Evolutionary conservation across 176 grass and related monocot species (phyloP).

Genomic region (Musa troglodytarum): DNA sequence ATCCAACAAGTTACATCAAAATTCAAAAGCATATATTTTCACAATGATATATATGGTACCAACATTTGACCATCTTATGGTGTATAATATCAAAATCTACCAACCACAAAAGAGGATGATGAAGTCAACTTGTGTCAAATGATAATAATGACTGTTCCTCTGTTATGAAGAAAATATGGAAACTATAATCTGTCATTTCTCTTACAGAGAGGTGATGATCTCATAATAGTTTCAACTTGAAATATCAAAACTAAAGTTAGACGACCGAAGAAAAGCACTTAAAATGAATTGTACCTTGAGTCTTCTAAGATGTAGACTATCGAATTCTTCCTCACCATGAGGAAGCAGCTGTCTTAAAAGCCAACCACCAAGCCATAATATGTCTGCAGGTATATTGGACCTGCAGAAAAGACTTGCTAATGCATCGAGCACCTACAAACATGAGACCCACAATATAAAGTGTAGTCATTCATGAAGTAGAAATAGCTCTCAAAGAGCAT

Average conservation of each 20-base stretch:
- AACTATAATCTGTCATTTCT: not conserved
- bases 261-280: not conserved
- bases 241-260: not conserved
- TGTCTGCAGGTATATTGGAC: slow-evolving; percentile 69
- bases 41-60: too few relatives aligned
- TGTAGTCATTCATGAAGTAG: not conserved
- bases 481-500: not conserved
- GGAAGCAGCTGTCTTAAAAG: slow-evolving; percentile 91
- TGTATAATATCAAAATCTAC: too few relatives aligned
- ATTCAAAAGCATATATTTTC: too few relatives aligned
- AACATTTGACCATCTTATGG: too few relatives aligned
- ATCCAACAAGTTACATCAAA: too few relatives aligned
- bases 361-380: slow-evolving; percentile 83
- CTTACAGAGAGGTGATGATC: not conserved
- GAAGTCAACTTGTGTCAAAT: too few relatives aligned
- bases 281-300: slow-evolving; percentile 38
- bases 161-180: not conserved
- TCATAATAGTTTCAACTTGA: not conserved
- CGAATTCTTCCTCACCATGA: slow-evolving; percentile 81
- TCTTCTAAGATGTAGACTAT: slow-evolving; percentile 50
- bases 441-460: slow-evolving; percentile 16
- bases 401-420: slow-evolving; percentile 85
- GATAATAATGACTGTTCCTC: too few relatives aligned
- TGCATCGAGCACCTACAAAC: slow-evolving; percentile 84
- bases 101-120: too few relatives aligned